A percentile compares a stretch with the other conserved stretches of the same genome.
Evolutionary conservation across 2,329 filamentous ascomycete species (phyloP).

Genomic region (Colletotrichum graminicola): DNA sequence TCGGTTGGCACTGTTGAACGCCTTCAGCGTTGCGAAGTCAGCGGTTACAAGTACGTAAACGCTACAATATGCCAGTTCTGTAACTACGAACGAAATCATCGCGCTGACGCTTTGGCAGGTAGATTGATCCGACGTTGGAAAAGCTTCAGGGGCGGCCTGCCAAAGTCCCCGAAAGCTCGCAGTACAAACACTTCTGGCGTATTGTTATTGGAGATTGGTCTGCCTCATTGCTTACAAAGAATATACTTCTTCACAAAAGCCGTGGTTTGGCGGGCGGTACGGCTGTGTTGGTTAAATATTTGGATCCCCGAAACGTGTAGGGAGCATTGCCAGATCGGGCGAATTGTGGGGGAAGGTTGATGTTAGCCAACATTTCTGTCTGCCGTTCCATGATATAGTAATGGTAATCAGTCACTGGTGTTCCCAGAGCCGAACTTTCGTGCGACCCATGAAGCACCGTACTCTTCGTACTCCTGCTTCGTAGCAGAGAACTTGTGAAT

Average conservation of each 20-base stretch:
- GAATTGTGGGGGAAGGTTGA: background rate
- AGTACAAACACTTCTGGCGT: conserved; percentile 5
- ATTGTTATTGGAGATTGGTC: conserved; percentile 1
- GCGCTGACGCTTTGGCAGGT: background rate
- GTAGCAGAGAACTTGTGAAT: conserved; percentile 81
- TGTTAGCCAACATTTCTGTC: background rate
- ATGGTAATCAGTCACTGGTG: conserved; percentile 17
- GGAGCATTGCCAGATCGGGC: background rate
- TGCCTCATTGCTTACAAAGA: background rate
- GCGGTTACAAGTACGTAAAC: conserved; percentile 14
- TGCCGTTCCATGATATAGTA: background rate
- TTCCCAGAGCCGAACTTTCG: conserved; percentile 72
- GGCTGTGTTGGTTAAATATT: background rate
- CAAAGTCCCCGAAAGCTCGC: background rate
- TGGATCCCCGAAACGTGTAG: background rate
- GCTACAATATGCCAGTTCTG: background rate
- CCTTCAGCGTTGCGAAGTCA: conserved; percentile 34
- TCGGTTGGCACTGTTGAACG: conserved; percentile 40
- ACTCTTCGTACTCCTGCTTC: conserved; percentile 89
- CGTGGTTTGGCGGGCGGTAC: background rate
- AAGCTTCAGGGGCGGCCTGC: background rate
- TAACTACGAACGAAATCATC: too few relatives aligned
- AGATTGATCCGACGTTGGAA: background rate
- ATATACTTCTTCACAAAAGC: background rate
- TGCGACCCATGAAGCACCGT: conserved; percentile 80